A percentile compares a stretch with the other conserved stretches of the same genome.
phyloP scores from a whole-genome alignment of 1,139 yeast genomes.

The Hemisphaericaspora subhashii region DNA sequence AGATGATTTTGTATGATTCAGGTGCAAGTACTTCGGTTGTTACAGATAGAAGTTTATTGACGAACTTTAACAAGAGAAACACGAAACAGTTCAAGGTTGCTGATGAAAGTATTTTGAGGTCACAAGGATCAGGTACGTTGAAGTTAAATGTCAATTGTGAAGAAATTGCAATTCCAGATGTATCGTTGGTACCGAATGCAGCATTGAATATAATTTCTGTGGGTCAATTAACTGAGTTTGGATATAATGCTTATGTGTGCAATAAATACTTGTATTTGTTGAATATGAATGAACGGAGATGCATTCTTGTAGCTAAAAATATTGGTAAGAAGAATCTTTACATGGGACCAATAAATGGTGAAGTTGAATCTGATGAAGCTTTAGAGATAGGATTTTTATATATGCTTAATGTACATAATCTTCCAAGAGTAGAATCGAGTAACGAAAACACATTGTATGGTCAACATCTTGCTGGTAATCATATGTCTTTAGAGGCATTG shows the following conservation, averaged over 20 bases:
- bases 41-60: neutral
- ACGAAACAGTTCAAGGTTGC: conserved; percentile 42
- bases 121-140: neutral
- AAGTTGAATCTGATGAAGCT: neutral
- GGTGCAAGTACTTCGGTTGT: neutral
- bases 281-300: neutral
- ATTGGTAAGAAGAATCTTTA: too few relatives aligned
- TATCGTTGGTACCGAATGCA: neutral
- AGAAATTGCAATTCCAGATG: neutral
- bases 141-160: neutral
- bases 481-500: neutral
- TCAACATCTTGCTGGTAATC: neutral
- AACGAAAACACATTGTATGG: neutral
- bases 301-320: neutral
- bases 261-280: too few relatives aligned
- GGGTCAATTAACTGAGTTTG: neutral
- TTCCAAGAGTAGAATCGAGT: neutral
- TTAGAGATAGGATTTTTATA: too few relatives aligned
- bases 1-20: neutral
- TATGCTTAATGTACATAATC: too few relatives aligned
- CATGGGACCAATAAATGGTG: neutral
- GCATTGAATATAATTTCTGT: neutral
- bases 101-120: conserved; percentile 23
- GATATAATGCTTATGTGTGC: neutral
- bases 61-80: neutral